Evolutionary conservation across 371 early-diverging fungal species (phyloP).

Genomic region (Rhizopus microsporus): DNA sequence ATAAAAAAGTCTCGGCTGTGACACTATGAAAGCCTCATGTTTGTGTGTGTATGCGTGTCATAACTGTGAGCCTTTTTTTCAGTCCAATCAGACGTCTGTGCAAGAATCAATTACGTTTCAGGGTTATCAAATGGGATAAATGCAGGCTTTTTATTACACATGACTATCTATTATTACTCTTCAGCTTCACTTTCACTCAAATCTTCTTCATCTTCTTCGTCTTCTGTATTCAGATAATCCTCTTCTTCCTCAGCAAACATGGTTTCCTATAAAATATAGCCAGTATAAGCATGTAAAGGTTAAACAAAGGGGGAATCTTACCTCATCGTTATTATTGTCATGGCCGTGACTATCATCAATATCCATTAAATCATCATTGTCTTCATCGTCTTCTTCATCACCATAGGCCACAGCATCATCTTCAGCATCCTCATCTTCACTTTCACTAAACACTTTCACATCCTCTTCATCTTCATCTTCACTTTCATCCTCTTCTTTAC

Average conservation of each 20-base stretch:
- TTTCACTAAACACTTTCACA: slow-evolving; percentile 16
- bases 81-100: too few relatives aligned
- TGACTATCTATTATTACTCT: slow-evolving; percentile 3
- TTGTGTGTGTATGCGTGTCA: too few relatives aligned
- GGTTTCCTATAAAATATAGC: slow-evolving; percentile 1
- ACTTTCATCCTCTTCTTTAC: slow-evolving; percentile 41
- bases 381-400: slow-evolving; percentile 9
- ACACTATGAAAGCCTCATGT: too few relatives aligned
- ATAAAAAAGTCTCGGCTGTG: too few relatives aligned
- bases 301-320: neutral
- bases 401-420: slow-evolving; percentile 35
- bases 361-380: slow-evolving; percentile 21
- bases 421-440: slow-evolving; percentile 12
- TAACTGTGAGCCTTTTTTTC: too few relatives aligned
- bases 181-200: slow-evolving; percentile 29
- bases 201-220: slow-evolving; percentile 24
- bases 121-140: too few relatives aligned
- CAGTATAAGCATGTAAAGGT: neutral
- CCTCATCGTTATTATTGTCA: slow-evolving; percentile 1
- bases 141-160: too few relatives aligned
- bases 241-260: slow-evolving; percentile 34
- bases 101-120: too few relatives aligned
- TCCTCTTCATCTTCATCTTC: slow-evolving; percentile 46
- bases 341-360: slow-evolving; percentile 11
- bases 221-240: slow-evolving; percentile 18